Evolutionary conservation across 2,329 filamentous ascomycete species (phyloP).

Genomic region (Ascosphaera acerosa): DNA sequence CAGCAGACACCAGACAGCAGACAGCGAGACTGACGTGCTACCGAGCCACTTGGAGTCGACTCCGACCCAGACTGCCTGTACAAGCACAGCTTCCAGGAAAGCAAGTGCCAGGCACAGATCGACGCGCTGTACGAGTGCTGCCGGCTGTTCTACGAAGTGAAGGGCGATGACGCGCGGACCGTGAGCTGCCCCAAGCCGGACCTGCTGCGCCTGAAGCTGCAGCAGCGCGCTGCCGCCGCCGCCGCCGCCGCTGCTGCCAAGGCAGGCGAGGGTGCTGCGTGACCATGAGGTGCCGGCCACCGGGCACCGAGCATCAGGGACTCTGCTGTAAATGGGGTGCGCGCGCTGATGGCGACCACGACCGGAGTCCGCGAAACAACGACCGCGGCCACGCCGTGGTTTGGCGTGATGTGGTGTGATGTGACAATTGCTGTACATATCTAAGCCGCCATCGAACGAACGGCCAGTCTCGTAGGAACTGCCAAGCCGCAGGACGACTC

Average conservation of each 20-base stretch:
- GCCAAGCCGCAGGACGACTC: no score
- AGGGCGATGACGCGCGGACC: constrained; percentile 50
- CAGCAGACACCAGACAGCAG: background rate
- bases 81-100: constrained; percentile 65
- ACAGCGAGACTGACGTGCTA: background rate
- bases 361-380: no score
- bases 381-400: no score
- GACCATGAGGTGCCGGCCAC: no score
- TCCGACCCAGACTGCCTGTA: constrained; percentile 45
- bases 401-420: no score
- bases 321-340: no score
- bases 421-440: constrained; percentile 24
- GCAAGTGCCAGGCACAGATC: constrained; percentile 51
- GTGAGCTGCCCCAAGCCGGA: constrained; percentile 67
- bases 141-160: constrained; percentile 56
- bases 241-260: no score
- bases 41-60: background rate
- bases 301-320: no score
- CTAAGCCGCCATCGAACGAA: constrained; percentile 26
- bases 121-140: constrained; percentile 87
- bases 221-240: constrained; percentile 44
- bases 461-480: constrained; percentile 49
- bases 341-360: no score
- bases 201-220: constrained; percentile 60
- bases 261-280: no score